phyloP scores from a whole-genome alignment of 2,329 filamentous ascomycete genomes.

The Fusarium buharicum region DNA sequence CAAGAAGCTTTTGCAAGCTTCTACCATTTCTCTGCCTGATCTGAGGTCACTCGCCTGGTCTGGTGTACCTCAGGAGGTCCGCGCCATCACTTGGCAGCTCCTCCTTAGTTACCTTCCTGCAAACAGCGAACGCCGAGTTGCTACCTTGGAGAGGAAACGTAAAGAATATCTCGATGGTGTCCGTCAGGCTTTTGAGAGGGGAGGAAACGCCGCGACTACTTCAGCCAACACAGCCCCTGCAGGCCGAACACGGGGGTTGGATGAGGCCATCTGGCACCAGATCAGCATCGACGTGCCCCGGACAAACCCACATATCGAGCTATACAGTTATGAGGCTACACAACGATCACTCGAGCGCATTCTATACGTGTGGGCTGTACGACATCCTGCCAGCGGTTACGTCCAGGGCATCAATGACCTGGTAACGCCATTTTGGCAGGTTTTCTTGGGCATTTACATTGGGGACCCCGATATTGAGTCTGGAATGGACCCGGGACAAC shows the following conservation, averaged over 20 bases:
- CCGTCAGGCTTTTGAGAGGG: slow-evolving; percentile 74
- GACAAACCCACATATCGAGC: slow-evolving; percentile 93
- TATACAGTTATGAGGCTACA: slow-evolving; percentile 96
- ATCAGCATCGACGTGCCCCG: slow-evolving; percentile 98
- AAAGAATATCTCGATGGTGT: slow-evolving; percentile 98
- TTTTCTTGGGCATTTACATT: slow-evolving; percentile 94
- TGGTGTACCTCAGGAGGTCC: slow-evolving; percentile 91
- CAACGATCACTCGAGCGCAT: slow-evolving; percentile 94
- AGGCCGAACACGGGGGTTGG: slow-evolving; percentile 73
- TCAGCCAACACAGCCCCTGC: slow-evolving; percentile 56
- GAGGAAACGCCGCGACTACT: slow-evolving; percentile 59
- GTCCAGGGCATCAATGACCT: slow-evolving; percentile 99
- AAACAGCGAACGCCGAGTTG: slow-evolving; percentile 91
- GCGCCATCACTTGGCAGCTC: slow-evolving; percentile 99
- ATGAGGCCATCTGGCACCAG: slow-evolving; percentile 99
- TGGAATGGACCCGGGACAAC: slow-evolving; percentile 95
- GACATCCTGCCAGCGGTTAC: slow-evolving; percentile 96
- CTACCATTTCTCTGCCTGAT: slow-evolving; percentile 85
- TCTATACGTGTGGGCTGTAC: slow-evolving; percentile 96
- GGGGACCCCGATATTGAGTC: slow-evolving; percentile 92
- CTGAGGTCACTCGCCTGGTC: slow-evolving; percentile 91
- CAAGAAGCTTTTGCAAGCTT: slow-evolving; percentile 93
- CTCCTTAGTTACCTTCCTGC: slow-evolving; percentile 94
- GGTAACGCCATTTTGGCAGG: slow-evolving; percentile 97
- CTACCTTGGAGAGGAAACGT: slow-evolving; percentile 90